Percentiles rank a stretch among this genome's conserved stretches.
phyloP scores from a whole-genome alignment of 331 rosid species.

The Quercus phellos region DNA sequence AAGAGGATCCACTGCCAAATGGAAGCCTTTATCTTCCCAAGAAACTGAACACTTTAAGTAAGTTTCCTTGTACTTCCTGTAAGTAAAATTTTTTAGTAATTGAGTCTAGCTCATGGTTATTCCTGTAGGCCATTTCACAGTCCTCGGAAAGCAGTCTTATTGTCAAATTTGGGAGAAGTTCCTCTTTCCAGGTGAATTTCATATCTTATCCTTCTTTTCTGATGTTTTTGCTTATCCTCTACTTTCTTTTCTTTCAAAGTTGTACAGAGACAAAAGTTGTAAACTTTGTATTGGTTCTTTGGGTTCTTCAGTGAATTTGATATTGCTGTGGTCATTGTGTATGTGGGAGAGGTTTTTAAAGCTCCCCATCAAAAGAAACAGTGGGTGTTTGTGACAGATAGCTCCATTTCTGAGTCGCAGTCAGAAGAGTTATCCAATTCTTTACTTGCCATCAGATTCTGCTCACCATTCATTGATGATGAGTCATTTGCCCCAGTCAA shows the following conservation, averaged over 20 bases:
- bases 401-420: slow-evolving; percentile 44
- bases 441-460: slow-evolving; percentile 83
- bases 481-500: slow-evolving; percentile 55
- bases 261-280: not conserved
- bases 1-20: slow-evolving; percentile 66
- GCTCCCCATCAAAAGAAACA: slow-evolving; percentile 62
- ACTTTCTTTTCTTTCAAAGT: not conserved
- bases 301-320: slow-evolving; percentile 67
- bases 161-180: slow-evolving; percentile 62
- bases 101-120: slow-evolving; percentile 16
- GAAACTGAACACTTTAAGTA: slow-evolving; percentile 54
- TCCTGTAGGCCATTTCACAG: slow-evolving; percentile 59
- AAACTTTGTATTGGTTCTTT: not conserved
- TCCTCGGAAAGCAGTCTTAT: slow-evolving; percentile 41
- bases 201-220: not conserved
- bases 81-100: not conserved
- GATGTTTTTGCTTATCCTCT: slow-evolving; percentile 6
- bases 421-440: slow-evolving; percentile 36
- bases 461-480: slow-evolving; percentile 44
- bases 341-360: slow-evolving; percentile 62
- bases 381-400: slow-evolving; percentile 86
- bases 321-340: slow-evolving; percentile 63
- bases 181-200: slow-evolving; percentile 62
- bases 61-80: slow-evolving; percentile 22
- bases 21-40: slow-evolving; percentile 58